Percentiles rank a stretch among this genome's conserved stretches.
phyloP scores from a whole-genome alignment of 2,329 filamentous ascomycete species.

The Arthrinium phaeospermum region DNA sequence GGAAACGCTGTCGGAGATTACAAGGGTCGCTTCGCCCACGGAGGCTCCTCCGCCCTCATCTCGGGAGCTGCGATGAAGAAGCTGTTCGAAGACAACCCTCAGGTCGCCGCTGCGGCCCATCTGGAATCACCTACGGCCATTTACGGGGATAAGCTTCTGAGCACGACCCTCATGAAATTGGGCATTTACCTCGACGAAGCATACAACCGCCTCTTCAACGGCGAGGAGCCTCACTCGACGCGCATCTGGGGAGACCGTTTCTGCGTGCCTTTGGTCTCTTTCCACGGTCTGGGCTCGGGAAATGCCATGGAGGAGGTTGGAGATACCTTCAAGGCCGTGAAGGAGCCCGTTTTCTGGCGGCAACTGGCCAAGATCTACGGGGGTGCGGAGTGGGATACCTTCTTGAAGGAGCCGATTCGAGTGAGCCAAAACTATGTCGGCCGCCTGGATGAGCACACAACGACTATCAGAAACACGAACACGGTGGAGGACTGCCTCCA shows the following conservation, averaged over 20 bases:
- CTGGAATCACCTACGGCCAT: constrained; percentile 55
- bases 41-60: constrained; percentile 59
- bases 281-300: constrained; percentile 54
- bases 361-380: constrained; percentile 57
- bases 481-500: constrained; percentile 49
- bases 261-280: constrained; percentile 60
- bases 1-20: constrained; percentile 64
- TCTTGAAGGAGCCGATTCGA: constrained; percentile 44
- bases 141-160: constrained; percentile 60
- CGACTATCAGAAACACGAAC: constrained; percentile 43
- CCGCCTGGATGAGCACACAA: constrained; percentile 50
- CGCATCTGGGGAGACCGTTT: constrained; percentile 56
- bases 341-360: constrained; percentile 53
- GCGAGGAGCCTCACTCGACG: constrained; percentile 55
- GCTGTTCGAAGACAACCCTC: constrained; percentile 49
- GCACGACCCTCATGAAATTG: constrained; percentile 57
- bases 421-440: constrained; percentile 56
- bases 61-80: constrained; percentile 56
- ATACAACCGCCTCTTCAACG: constrained; percentile 61
- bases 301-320: constrained; percentile 53
- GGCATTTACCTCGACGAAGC: constrained; percentile 62
- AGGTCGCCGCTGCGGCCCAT: constrained; percentile 51
- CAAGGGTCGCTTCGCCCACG: constrained; percentile 60
- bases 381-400: constrained; percentile 44
- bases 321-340: constrained; percentile 44